phyloP scores from a whole-genome alignment of 2,329 filamentous ascomycete species.

The Lojkania enalia region DNA sequence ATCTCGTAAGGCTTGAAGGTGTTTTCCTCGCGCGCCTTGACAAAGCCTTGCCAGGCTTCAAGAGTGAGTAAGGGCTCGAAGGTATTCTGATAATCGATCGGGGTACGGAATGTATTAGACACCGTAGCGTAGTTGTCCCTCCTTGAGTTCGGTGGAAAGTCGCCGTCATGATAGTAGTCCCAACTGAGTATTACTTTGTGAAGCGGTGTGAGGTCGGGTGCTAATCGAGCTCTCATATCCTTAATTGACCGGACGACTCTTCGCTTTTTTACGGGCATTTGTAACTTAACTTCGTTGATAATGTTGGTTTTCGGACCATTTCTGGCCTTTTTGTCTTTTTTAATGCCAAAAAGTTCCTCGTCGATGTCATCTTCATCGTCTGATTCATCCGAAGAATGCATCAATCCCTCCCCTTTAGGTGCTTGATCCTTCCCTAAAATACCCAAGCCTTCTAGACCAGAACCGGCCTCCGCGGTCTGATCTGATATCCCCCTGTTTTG shows the following conservation, averaged over 20 bases:
- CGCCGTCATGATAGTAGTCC: conserved; percentile 91
- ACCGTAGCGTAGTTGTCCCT: conserved; percentile 75
- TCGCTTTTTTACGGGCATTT: conserved; percentile 80
- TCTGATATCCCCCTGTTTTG: conserved; percentile 54
- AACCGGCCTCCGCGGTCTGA: conserved; percentile 74
- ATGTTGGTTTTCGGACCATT: conserved; percentile 45
- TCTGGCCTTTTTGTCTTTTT: conserved; percentile 51
- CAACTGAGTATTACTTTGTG: conserved; percentile 87
- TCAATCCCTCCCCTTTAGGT: conserved; percentile 77
- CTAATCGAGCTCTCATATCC: conserved; percentile 90
- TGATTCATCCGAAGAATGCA: conserved; percentile 75
- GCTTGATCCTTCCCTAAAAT: conserved; percentile 78
- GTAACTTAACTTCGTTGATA: conserved; percentile 40
- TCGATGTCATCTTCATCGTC: conserved; percentile 66
- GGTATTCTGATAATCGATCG: conserved; percentile 79
- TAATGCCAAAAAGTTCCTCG: conserved; percentile 68
- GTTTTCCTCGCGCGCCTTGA: conserved; percentile 85
- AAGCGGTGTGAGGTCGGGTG: conserved; percentile 82
- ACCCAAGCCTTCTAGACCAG: conserved; percentile 72
- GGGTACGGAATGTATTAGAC: conserved; percentile 74
- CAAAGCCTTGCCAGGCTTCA: conserved; percentile 94
- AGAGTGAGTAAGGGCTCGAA: conserved; percentile 89
- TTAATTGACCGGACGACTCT: conserved; percentile 81
- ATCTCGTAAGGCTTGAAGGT: conserved; percentile 81
- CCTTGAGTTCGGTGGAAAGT: conserved; percentile 75